Percentiles rank a stretch among this genome's conserved stretches.
Conservation (phyloP, 148 eudicot species). For the Pharnaceum exiguum region DNA sequence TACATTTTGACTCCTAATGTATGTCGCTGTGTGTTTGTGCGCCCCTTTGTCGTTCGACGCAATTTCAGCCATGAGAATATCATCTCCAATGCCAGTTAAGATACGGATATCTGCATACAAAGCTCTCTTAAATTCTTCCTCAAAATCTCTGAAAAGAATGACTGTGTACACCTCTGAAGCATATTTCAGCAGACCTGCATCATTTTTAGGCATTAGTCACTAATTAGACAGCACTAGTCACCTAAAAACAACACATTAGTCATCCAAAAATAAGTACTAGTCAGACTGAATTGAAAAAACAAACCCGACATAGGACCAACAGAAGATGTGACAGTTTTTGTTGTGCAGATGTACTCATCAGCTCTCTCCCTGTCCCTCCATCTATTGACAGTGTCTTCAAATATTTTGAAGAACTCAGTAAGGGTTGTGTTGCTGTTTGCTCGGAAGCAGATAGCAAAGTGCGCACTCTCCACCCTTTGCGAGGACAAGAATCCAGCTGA, state of each 20-base stretch:
- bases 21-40: no score
- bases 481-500: neutral
- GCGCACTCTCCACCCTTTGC: neutral
- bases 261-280: no score
- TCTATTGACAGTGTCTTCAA: neutral
- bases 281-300: no score
- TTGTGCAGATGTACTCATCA: neutral
- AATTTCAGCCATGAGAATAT: no score
- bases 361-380: neutral
- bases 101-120: no score
- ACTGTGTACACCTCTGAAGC: neutral
- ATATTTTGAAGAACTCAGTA: neutral
- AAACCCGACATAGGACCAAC: neutral
- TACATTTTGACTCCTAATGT: no score
- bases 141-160: conserved; percentile 1
- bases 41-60: no score
- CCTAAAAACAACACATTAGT: no score
- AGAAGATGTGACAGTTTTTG: neutral
- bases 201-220: no score
- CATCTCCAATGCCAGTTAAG: no score
- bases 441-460: neutral
- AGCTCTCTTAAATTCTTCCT: neutral
- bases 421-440: neutral
- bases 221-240: no score
- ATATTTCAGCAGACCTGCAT: neutral